phyloP scores from a whole-genome alignment of 805 yeast species.

The Starmerella powellii region DNA sequence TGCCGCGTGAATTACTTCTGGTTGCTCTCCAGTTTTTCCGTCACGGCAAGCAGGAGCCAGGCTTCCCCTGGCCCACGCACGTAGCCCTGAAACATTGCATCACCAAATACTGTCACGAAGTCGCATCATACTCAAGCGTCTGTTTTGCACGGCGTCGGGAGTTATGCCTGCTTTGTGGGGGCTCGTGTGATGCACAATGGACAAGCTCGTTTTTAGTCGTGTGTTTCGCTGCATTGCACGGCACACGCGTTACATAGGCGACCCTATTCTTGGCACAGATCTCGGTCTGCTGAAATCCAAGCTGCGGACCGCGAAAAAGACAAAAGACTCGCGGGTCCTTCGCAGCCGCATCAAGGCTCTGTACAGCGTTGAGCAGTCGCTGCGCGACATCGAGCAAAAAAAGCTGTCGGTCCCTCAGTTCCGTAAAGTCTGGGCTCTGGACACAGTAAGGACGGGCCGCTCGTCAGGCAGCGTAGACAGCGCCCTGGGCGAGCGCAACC shows the following conservation, averaged over 20 bases:
- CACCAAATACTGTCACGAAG: too few relatives aligned
- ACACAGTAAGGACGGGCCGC: neutral
- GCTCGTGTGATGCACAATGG: too few relatives aligned
- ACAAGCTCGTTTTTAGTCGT: neutral
- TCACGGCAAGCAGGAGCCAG: too few relatives aligned
- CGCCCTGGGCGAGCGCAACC: constrained; percentile 9
- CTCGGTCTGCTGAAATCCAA: neutral
- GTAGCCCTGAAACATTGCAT: too few relatives aligned
- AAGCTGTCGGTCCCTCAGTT: neutral
- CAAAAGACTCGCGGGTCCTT: neutral
- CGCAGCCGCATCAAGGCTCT: constrained; percentile 1
- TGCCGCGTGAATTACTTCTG: neutral
- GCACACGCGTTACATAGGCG: constrained; percentile 6
- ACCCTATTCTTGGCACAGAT: neutral
- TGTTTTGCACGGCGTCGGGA: too few relatives aligned
- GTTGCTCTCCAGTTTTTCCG: too few relatives aligned
- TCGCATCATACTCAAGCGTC: too few relatives aligned
- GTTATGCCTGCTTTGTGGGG: too few relatives aligned
- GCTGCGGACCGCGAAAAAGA: neutral
- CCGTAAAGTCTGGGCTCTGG: neutral
- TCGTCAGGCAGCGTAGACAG: neutral
- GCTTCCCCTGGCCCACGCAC: too few relatives aligned
- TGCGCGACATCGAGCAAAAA: constrained; percentile 14
- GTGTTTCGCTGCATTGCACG: constrained; percentile 8
- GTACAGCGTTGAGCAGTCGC: constrained; percentile 13